These are phyloP conservation scores for Glaciozyma martinii DNA, from an alignment of 768 basidiomycete species.

Conservation along the genomic window DNA sequence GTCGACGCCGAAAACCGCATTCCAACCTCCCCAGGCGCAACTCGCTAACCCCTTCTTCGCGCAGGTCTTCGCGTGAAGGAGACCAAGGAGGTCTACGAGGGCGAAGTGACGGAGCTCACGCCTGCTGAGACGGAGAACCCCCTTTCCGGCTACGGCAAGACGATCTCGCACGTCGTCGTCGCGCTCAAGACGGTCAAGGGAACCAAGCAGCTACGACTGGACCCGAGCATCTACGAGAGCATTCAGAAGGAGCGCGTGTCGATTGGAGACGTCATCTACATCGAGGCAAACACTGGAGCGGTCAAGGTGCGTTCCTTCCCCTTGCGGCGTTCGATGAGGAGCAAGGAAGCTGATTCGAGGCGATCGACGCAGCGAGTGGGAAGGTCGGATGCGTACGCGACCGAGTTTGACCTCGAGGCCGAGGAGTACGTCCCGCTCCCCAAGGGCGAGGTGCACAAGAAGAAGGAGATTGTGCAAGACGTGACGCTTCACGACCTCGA, in stretches of 20 bases:
- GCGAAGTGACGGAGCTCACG: constrained; percentile 93
- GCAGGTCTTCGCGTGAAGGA: constrained; percentile 94
- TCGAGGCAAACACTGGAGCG: constrained; percentile 86
- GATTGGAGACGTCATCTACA: constrained; percentile 92
- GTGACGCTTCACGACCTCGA: constrained; percentile 91
- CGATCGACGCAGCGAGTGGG: constrained; percentile 64
- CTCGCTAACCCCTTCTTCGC: neutral
- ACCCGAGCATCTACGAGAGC: constrained; percentile 92
- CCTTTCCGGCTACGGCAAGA: constrained; percentile 93
- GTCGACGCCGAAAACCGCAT: no score
- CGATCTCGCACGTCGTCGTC: constrained; percentile 93
- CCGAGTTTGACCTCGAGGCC: constrained; percentile 93
- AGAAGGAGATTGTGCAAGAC: constrained; percentile 90
- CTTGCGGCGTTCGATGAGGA: neutral
- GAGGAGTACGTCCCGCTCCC: constrained; percentile 97
- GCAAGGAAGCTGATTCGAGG: neutral
- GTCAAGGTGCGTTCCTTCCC: constrained; percentile 64
- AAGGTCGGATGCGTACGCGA: constrained; percentile 92
- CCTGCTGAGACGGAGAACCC: constrained; percentile 96
- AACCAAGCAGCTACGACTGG: constrained; percentile 86
- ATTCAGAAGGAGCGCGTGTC: constrained; percentile 95
- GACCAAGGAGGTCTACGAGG: constrained; percentile 97
- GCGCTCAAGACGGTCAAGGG: constrained; percentile 89
- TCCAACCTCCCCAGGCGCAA: no score
- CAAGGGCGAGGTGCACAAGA: constrained; percentile 92